Conservation (phyloP, 2,329 filamentous ascomycete species). For the Zarea fungicola region DNA sequence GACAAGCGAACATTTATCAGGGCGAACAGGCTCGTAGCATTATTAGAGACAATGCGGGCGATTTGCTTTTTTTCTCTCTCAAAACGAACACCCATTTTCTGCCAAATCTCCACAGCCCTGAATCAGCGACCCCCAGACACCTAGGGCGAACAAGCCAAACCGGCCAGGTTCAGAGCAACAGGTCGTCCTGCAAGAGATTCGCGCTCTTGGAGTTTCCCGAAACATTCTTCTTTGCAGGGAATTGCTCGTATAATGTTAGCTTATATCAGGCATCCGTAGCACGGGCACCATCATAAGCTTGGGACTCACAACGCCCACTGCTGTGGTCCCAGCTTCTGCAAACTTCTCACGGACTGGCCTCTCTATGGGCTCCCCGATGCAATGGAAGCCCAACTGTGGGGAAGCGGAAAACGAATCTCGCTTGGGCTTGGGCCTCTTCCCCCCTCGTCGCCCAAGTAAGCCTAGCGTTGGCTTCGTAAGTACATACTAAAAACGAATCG, state of each 20-base stretch:
- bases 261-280: not conserved
- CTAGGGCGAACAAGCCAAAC: too few relatives aligned
- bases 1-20: not conserved
- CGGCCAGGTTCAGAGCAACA: too few relatives aligned
- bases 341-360: too few relatives aligned
- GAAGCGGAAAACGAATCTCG: conserved; percentile 5
- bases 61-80: too few relatives aligned
- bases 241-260: not conserved
- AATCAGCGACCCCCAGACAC: too few relatives aligned
- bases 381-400: conserved; percentile 12
- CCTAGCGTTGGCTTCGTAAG: not conserved
- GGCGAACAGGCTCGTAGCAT: not conserved
- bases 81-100: too few relatives aligned
- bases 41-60: too few relatives aligned
- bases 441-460: not conserved
- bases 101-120: too few relatives aligned
- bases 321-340: too few relatives aligned
- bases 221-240: not conserved
- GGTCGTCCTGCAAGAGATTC: not conserved
- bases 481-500: too few relatives aligned
- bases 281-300: not conserved
- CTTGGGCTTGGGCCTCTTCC: not conserved
- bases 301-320: not conserved
- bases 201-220: not conserved
- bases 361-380: too few relatives aligned